These are phyloP conservation scores for Suillus subalutaceus DNA, from an alignment of 768 basidiomycete species.

Conservation along the genomic window DNA sequence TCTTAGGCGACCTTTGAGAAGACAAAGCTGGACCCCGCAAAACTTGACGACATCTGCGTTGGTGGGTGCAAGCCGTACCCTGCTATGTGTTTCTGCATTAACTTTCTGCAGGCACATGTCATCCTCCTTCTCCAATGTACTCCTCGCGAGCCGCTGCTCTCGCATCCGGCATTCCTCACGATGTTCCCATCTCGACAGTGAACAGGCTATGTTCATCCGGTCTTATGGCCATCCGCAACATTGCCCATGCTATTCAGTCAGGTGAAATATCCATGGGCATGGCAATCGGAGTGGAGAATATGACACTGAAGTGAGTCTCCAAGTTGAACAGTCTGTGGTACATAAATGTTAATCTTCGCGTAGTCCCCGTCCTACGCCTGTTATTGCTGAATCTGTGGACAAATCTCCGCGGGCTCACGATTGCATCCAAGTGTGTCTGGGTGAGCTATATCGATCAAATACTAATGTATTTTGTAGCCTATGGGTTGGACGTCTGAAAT, in stretches of 20 bases:
- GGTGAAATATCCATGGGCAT: conserved; percentile 88
- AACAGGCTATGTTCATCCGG: conserved; percentile 96
- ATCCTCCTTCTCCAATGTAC: conserved; percentile 80
- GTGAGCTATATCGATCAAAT: not conserved
- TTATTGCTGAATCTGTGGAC: conserved; percentile 60
- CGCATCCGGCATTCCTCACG: conserved; percentile 84
- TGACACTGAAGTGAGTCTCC: conserved; percentile 69
- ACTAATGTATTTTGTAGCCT: conserved; percentile 47
- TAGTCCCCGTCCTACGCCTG: conserved; percentile 77
- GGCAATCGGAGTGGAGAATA: conserved; percentile 82
- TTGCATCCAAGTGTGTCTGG: conserved; percentile 60
- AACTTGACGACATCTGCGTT: conserved; percentile 84
- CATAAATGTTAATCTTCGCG: conserved; percentile 1
- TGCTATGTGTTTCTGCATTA: conserved; percentile 5
- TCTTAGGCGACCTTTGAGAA: conserved; percentile 65
- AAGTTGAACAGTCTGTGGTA: not conserved
- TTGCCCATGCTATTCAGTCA: conserved; percentile 83
- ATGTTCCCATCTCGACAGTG: conserved; percentile 86
- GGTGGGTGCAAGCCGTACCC: conserved; percentile 44
- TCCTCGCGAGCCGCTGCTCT: conserved; percentile 86
- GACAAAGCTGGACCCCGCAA: conserved; percentile 66
- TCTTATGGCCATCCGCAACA: conserved; percentile 88
- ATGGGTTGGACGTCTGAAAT: conserved; percentile 97
- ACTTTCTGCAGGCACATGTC: conserved; percentile 65
- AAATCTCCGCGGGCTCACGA: conserved; percentile 68